Percentiles rank a stretch among this genome's conserved stretches.
phyloP scores from a whole-genome alignment of 106 monocot species.

The Phalaenopsis aphrodite region DNA sequence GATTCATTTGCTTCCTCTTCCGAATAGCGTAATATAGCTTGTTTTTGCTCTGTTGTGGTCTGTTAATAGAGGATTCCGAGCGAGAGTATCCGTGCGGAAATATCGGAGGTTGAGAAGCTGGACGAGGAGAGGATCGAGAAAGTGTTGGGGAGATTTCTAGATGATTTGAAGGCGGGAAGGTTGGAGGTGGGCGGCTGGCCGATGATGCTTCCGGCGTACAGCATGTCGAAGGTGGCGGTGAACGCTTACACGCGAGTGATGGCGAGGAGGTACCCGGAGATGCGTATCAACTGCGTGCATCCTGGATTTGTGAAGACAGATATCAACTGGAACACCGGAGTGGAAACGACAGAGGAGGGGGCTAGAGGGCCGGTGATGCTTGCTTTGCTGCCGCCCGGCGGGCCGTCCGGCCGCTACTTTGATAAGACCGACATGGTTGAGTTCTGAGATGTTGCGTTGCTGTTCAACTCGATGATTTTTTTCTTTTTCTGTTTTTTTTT shows the following conservation, averaged over 20 bases:
- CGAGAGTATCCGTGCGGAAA: slow-evolving; percentile 20
- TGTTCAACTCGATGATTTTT: no score
- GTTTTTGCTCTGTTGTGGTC: neutral
- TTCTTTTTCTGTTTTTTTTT: no score
- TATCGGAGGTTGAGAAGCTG: slow-evolving; percentile 18
- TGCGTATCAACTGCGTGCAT: slow-evolving; percentile 50
- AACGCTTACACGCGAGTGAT: slow-evolving; percentile 59
- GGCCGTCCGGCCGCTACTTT: slow-evolving; percentile 38
- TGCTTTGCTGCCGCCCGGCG: slow-evolving; percentile 32
- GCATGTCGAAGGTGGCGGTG: slow-evolving; percentile 41
- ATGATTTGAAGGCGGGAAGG: slow-evolving; percentile 30
- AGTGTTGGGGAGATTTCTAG: slow-evolving; percentile 31
- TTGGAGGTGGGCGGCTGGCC: slow-evolving; percentile 46
- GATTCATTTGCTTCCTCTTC: neutral
- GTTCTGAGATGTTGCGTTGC: neutral
- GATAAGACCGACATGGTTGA: slow-evolving; percentile 32
- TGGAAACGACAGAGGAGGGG: slow-evolving; percentile 33
- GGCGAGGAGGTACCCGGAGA: slow-evolving; percentile 35
- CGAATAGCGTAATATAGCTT: neutral
- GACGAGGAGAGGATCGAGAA: slow-evolving; percentile 34
- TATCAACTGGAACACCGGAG: slow-evolving; percentile 36
- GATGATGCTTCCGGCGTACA: slow-evolving; percentile 42
- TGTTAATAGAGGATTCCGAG: slow-evolving; percentile 38
- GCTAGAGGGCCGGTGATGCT: slow-evolving; percentile 45
- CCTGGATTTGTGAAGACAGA: slow-evolving; percentile 59